Evolutionary conservation across 805 yeast genomes (phyloP), one percentile per base, ranked within the genome.

Genomic region (Lipomyces sp.): DNA sequence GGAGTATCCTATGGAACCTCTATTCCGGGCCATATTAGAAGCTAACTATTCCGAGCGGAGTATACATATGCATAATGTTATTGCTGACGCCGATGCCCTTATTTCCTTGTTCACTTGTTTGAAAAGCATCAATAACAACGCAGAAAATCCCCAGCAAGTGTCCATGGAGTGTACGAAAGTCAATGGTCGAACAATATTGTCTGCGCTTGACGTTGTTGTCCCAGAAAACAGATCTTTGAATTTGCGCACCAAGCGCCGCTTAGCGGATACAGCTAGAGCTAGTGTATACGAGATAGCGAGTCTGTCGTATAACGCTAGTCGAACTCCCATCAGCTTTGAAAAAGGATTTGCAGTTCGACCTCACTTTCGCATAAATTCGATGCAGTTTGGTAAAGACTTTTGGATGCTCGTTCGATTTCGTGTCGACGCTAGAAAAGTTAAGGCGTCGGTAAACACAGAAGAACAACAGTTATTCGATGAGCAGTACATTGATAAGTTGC

Each of bases 1-100:
- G 37, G 59, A 55, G 48, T 39, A 39, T 18, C 32, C 59, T 10
- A 29, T 55, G 30, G 59, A 55, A 5, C 59, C 59, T 5, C 32
- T 55, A 13, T 24, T 55, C 29, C 10, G 59, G 37, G 59, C 59
- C 8, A 55, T 55, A 13, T 24, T 55, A 10, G 37, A 29, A 51
- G 59, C 59, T 15, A 39, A 55, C 4, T 55, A 55, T 34, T 35
- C 42, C 6, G 55, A n/a, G 10, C 32, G 37, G 34, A 33, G 34
- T 3, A 4, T 35, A 39, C n/a, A 29, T 29, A 29, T 33, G 33
- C 59, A 51, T 5, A 29, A 51, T 24, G 8, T 51, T 7, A 30
- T 30, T 33, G 11, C 30, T 55, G 59, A 34, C 13, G n/a, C 29
- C 55, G 30, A 35, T 15, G 48, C 15, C 13, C 34, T 55, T 15